Conservation (phyloP, 2,329 filamentous ascomycete genomes). For the Zasmidium angulare region DNA sequence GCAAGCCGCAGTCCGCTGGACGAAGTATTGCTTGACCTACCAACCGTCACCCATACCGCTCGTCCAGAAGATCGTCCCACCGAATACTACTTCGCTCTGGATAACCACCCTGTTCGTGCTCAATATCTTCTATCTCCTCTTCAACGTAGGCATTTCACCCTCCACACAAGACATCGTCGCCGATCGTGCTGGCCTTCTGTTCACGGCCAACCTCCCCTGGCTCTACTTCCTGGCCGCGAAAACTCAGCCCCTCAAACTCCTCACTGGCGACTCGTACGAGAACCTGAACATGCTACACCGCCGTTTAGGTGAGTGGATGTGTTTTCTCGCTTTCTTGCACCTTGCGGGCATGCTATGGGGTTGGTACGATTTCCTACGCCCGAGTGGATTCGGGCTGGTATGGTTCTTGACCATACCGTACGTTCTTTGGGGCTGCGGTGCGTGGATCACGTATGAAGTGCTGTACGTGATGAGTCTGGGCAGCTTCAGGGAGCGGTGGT, state of each 20-base stretch:
- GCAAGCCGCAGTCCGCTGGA: background rate
- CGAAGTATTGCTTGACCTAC: slow-evolving; percentile 37
- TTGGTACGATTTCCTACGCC: slow-evolving; percentile 53
- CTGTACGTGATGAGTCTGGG: slow-evolving; percentile 62
- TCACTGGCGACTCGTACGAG: slow-evolving; percentile 67
- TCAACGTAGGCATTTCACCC: slow-evolving; percentile 43
- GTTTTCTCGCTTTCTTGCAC: slow-evolving; percentile 60
- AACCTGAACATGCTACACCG: slow-evolving; percentile 66
- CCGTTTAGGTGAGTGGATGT: slow-evolving; percentile 62
- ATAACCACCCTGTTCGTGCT: slow-evolving; percentile 53
- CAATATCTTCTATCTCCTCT: slow-evolving; percentile 61
- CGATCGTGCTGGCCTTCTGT: slow-evolving; percentile 57
- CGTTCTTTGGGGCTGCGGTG: slow-evolving; percentile 55
- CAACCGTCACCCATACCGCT: slow-evolving; percentile 60
- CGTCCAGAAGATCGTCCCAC: slow-evolving; percentile 57
- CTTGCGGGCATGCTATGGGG: slow-evolving; percentile 54
- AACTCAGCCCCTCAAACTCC: slow-evolving; percentile 60
- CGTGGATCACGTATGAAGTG: slow-evolving; percentile 60
- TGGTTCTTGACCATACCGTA: slow-evolving; percentile 54
- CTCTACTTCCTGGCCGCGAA: slow-evolving; percentile 67
- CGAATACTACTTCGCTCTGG: slow-evolving; percentile 56
- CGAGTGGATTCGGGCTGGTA: slow-evolving; percentile 43
- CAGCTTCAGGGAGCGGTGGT: slow-evolving; percentile 60
- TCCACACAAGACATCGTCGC: slow-evolving; percentile 50
- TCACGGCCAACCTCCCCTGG: slow-evolving; percentile 52